Conservation (phyloP, 1,139 yeast species). For the Debaryomyces psychrophilus region DNA sequence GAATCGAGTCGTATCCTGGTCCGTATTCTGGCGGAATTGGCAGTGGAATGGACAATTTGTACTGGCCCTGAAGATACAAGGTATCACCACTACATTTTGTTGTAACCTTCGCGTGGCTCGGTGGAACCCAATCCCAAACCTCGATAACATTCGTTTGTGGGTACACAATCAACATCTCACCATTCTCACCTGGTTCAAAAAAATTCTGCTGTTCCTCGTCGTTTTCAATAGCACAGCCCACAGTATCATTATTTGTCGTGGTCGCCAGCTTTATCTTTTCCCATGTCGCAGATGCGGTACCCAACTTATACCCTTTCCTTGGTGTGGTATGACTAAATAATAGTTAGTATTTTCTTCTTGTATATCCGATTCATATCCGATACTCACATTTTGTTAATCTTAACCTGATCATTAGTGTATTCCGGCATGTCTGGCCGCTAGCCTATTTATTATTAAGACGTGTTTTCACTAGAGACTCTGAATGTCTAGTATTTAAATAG, state of each 20-base stretch:
- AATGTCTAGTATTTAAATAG: background rate
- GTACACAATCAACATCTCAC: constrained; percentile 48
- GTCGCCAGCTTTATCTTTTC: constrained; percentile 45
- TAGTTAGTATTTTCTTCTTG: constrained; percentile 8
- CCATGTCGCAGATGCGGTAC: constrained; percentile 50
- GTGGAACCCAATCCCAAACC: constrained; percentile 56
- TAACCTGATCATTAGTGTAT: constrained; percentile 21
- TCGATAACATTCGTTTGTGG: constrained; percentile 34
- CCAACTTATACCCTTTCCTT: constrained; percentile 41
- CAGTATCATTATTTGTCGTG: constrained; percentile 12
- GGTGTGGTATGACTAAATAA: constrained; percentile 23
- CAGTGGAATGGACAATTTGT: constrained; percentile 11
- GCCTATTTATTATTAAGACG: background rate
- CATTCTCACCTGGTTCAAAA: constrained; percentile 46
- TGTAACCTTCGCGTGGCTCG: constrained; percentile 17
- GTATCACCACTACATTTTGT: constrained; percentile 32
- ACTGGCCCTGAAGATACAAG: constrained; percentile 32
- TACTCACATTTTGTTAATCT: constrained; percentile 24
- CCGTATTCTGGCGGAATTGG: background rate
- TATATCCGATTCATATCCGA: background rate
- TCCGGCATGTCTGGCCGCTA: constrained; percentile 8
- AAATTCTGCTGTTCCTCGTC: constrained; percentile 11
- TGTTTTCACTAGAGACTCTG: background rate
- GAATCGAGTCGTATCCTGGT: too few species aligned
- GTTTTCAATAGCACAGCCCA: background rate